Conservation (phyloP, 805 yeast genomes). For the Monosporozyma servazzii region DNA sequence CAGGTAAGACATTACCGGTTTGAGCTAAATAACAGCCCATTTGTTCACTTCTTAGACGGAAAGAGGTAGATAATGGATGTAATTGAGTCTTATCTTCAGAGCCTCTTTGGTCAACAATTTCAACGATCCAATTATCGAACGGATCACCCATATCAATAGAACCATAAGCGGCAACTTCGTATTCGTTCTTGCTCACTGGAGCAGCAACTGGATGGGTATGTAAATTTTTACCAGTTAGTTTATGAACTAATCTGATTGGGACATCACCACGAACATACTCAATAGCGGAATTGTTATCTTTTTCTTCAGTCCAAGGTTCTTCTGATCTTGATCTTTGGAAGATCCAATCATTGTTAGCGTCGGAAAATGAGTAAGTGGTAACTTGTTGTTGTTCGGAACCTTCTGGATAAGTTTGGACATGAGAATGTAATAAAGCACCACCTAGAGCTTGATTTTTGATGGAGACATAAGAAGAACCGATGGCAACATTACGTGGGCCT, state of each 20-base stretch:
- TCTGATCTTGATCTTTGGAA: constrained; percentile 48
- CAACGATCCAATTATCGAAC: constrained; percentile 86
- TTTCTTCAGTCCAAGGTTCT: constrained; percentile 16
- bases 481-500: constrained; percentile 64
- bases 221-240: constrained; percentile 58
- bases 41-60: constrained; percentile 54
- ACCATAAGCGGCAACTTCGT: constrained; percentile 87
- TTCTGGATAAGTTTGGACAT: constrained; percentile 76
- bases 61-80: constrained; percentile 67
- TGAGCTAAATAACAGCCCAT: constrained; percentile 72
- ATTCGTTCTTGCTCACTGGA: constrained; percentile 57
- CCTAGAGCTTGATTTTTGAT: constrained; percentile 60
- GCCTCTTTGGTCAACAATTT: constrained; percentile 55
- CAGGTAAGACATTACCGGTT: constrained; percentile 60
- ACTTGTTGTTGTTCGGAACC: constrained; percentile 93
- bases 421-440: constrained; percentile 81
- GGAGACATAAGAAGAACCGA: constrained; percentile 46
- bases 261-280: constrained; percentile 50
- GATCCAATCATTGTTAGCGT: constrained; percentile 74
- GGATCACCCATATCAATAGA: constrained; percentile 57
- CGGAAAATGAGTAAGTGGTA: constrained; percentile 86
- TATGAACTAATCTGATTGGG: constrained; percentile 63
- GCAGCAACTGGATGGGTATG: constrained; percentile 82
- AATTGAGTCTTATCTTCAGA: constrained; percentile 41
- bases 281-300: constrained; percentile 18